These are phyloP conservation scores for Kodamaea alishanica DNA, from an alignment of 1,139 yeast genomes.

Conservation along the genomic window DNA sequence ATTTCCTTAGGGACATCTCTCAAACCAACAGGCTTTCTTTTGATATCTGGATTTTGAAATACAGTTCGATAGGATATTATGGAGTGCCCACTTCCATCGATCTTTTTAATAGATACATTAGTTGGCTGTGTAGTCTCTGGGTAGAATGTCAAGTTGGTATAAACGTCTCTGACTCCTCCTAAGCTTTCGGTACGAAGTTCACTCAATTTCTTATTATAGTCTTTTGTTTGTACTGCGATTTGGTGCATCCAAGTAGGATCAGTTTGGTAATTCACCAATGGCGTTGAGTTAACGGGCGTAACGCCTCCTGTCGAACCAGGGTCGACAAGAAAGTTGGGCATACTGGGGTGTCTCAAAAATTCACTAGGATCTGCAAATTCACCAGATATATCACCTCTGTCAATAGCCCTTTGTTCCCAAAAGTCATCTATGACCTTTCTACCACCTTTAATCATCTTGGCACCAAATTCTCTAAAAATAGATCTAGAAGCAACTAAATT, in stretches of 20 bases:
- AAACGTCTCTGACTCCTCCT: conserved; percentile 74
- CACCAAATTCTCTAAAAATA: conserved; percentile 89
- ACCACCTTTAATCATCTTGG: conserved; percentile 77
- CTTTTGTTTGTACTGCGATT: conserved; percentile 72
- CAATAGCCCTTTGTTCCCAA: conserved; percentile 71
- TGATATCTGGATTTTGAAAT: conserved; percentile 42
- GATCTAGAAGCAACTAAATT: conserved; percentile 90
- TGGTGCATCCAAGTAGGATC: conserved; percentile 86
- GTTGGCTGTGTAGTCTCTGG: conserved; percentile 79
- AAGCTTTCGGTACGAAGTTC: conserved; percentile 56
- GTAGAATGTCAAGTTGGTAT: conserved; percentile 72
- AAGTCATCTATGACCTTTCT: conserved; percentile 82
- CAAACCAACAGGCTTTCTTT: conserved; percentile 60
- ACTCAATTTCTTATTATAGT: conserved; percentile 59
- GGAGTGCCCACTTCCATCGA: conserved; percentile 4
- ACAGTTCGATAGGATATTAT: conserved; percentile 42
- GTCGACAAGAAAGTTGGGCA: conserved; percentile 12
- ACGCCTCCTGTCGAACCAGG: conserved; percentile 16
- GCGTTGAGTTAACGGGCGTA: conserved; percentile 38
- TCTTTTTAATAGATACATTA: conserved; percentile 29
- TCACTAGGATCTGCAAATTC: conserved; percentile 78
- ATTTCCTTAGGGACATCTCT: conserved; percentile 52
- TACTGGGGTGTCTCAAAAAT: conserved; percentile 20
- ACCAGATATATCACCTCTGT: conserved; percentile 72
- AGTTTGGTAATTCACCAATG: conserved; percentile 44